phyloP scores from a whole-genome alignment of 352 stramenopile species.

The Poterioochromonas sp. region DNA sequence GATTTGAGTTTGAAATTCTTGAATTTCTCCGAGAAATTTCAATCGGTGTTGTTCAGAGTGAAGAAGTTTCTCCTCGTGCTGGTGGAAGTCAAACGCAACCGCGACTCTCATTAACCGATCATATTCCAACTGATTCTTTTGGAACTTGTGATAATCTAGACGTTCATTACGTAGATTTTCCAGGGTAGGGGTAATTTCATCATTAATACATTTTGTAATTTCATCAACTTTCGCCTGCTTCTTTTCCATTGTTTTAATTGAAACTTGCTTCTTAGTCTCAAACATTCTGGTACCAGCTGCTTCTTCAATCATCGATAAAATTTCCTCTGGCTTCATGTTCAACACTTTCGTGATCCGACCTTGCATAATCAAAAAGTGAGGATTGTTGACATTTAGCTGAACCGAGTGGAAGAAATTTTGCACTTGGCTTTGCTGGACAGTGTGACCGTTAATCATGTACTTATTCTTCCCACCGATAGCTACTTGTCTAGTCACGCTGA shows the following conservation, averaged over 20 bases:
- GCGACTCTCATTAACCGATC: conserved; percentile 92
- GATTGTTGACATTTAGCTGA: conserved; percentile 99
- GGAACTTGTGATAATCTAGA: conserved; percentile 95
- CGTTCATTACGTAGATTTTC: conserved; percentile 93
- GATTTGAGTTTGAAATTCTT: conserved; percentile 55
- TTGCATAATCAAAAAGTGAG: conserved; percentile 99
- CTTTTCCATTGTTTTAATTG: conserved; percentile 98
- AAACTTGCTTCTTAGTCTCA: conserved; percentile 95
- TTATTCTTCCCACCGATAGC: conserved; percentile 98
- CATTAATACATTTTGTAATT: conserved; percentile 91
- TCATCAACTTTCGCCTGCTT: conserved; percentile 99
- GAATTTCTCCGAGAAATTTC: conserved; percentile 65
- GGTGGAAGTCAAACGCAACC: conserved; percentile 85
- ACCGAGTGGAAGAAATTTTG: conserved; percentile 99
- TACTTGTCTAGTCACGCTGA: conserved; percentile 90
- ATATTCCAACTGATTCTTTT: conserved; percentile 95
- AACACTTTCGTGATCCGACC: conserved; percentile 95
- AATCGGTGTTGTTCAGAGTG: not conserved
- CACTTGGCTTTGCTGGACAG: conserved; percentile 90
- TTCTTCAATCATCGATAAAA: conserved; percentile 99
- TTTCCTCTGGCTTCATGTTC: conserved; percentile 99
- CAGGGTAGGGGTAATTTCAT: conserved; percentile 98
- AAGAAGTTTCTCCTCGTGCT: conserved; percentile 60
- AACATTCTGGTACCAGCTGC: conserved; percentile 98
- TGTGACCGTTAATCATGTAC: conserved; percentile 98